phyloP scores from a whole-genome alignment of 495 filamentous ascomycete genomes.

The Penicillium angulare region DNA sequence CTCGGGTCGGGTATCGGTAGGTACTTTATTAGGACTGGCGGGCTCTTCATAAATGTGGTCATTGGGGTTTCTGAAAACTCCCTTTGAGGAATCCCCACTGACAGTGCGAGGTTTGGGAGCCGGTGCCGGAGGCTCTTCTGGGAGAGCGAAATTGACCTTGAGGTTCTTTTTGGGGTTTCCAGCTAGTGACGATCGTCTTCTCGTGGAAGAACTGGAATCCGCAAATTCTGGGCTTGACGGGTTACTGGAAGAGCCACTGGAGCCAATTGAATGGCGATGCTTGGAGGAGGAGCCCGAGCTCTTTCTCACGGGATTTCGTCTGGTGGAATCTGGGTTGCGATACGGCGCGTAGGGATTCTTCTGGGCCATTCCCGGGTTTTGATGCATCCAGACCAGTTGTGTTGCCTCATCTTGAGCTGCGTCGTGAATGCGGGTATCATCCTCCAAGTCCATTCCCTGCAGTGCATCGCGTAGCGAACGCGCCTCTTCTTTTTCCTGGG shows the following conservation, averaged over 20 bases:
- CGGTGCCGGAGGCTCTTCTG: constrained; percentile 4
- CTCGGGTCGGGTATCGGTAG: constrained; percentile 30
- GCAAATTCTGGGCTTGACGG: constrained; percentile 22
- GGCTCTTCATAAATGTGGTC: constrained; percentile 92
- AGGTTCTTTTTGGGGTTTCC: constrained; percentile 34
- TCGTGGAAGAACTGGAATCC: constrained; percentile 2
- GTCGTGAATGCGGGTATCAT: constrained; percentile 66
- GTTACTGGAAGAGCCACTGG: constrained; percentile 24
- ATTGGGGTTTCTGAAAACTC: constrained; percentile 55
- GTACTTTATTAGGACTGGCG: constrained; percentile 36
- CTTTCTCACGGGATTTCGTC: constrained; percentile 46
- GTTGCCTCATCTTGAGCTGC: constrained; percentile 85
- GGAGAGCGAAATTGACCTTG: constrained; percentile 44
- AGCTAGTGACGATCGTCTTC: constrained; percentile 20
- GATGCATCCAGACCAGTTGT: constrained; percentile 82
- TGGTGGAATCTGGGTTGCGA: constrained; percentile 54
- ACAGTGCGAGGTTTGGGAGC: constrained; percentile 33
- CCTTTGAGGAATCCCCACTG: constrained; percentile 40
- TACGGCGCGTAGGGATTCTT: constrained; percentile 61
- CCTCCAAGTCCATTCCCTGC: constrained; percentile 72
- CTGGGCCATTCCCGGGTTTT: constrained; percentile 58
- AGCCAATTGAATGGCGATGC: constrained; percentile 18
- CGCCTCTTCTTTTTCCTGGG: constrained; percentile 86
- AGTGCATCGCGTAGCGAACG: constrained; percentile 73
- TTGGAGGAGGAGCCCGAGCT: constrained; percentile 25